Percentiles rank a stretch among this genome's conserved stretches.
phyloP scores from a whole-genome alignment of 2,329 filamentous ascomycete genomes.

The Colletotrichum sidae region DNA sequence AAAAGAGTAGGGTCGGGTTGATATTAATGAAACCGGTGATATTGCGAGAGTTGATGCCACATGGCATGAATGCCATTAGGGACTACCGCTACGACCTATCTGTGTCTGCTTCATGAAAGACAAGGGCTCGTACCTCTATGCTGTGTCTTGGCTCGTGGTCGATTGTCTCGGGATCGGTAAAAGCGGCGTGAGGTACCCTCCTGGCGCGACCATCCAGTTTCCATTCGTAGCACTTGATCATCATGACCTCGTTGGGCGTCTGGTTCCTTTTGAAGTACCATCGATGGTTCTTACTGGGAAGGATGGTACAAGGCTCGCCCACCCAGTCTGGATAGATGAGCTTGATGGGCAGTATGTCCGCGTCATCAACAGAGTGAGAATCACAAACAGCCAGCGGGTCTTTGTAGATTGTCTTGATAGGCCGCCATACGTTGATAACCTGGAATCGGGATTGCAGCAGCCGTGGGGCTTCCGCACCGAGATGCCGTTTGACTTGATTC shows the following conservation, averaged over 20 bases:
- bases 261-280: slow-evolving; percentile 67
- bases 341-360: slow-evolving; percentile 50
- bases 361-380: slow-evolving; percentile 48
- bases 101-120: slow-evolving; percentile 9
- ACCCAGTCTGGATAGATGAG: slow-evolving; percentile 49
- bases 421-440: slow-evolving; percentile 54
- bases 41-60: not conserved
- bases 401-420: slow-evolving; percentile 57
- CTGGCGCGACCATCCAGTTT: slow-evolving; percentile 15
- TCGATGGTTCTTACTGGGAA: slow-evolving; percentile 48
- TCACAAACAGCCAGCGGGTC: slow-evolving; percentile 55
- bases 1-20: no score
- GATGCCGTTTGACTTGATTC: slow-evolving; percentile 36
- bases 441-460: slow-evolving; percentile 24
- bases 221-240: slow-evolving; percentile 73
- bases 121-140: slow-evolving; percentile 14
- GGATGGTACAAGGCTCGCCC: slow-evolving; percentile 51
- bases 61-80: not conserved
- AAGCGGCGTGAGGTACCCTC: slow-evolving; percentile 17
- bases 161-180: slow-evolving; percentile 12
- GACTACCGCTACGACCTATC: not conserved
- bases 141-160: slow-evolving; percentile 8
- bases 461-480: slow-evolving; percentile 19
- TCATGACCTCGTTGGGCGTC: slow-evolving; percentile 64
- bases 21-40: no score